Evolutionary conservation across 768 basidiomycete genomes (phyloP).

Genomic region (Pholiota microspora): DNA sequence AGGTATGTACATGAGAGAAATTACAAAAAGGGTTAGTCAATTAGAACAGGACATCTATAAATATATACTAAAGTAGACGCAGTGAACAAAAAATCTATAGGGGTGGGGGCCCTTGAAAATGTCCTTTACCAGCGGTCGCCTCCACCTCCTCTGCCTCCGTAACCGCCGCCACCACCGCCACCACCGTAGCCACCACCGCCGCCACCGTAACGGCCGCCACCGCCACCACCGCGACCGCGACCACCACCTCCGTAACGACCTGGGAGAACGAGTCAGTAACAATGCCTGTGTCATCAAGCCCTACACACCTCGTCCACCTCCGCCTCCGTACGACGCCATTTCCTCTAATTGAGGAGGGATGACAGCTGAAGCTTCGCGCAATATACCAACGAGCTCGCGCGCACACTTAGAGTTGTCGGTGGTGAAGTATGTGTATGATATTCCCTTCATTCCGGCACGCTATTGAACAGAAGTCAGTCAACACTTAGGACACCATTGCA

Average conservation of each 20-base stretch:
- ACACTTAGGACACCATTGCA: neutral
- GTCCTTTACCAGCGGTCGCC: conserved; percentile 35
- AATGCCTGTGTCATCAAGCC: neutral
- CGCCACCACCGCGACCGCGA: conserved; percentile 35
- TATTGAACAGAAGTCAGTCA: conserved; percentile 29
- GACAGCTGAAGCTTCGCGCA: conserved; percentile 82
- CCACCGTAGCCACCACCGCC: conserved; percentile 44
- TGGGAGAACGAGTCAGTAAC: conserved; percentile 23
- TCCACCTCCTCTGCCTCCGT: conserved; percentile 41
- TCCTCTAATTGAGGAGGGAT: conserved; percentile 91
- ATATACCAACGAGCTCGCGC: conserved; percentile 83
- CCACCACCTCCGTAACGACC: conserved; percentile 58
- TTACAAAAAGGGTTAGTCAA: conserved; percentile 13
- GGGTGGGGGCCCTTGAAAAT: conserved; percentile 1
- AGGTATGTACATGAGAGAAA: neutral
- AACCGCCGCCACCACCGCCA: conserved; percentile 40
- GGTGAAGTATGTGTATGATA: conserved; percentile 95
- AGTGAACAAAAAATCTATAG: conserved; percentile 5
- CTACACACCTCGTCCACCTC: conserved; percentile 68
- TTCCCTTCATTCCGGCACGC: conserved; percentile 91
- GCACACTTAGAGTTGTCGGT: conserved; percentile 95
- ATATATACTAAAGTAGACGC: conserved; percentile 10
- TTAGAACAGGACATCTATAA: conserved; percentile 13
- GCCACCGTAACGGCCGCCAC: conserved; percentile 44
- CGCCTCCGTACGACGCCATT: conserved; percentile 86